A percentile compares a stretch with the other conserved stretches of the same genome.
Evolutionary conservation across 257 asterid species (phyloP).

Genomic region (Leonotis leonurus): DNA sequence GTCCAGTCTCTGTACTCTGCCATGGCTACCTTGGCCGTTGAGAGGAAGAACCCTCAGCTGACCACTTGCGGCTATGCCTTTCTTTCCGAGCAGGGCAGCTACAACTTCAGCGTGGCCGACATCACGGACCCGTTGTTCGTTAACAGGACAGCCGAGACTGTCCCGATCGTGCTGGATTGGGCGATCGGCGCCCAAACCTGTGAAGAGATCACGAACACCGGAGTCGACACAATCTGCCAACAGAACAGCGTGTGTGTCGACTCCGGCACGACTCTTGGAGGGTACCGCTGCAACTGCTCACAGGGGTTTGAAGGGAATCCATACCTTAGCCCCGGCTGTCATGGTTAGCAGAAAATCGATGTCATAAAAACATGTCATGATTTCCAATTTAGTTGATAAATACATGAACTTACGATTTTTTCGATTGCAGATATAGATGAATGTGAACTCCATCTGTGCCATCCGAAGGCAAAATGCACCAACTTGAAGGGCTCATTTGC

Average conservation of each 20-base stretch:
- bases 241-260: slow-evolving; percentile 25
- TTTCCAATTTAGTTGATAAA: too few species aligned
- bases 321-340: slow-evolving; percentile 35
- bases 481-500: slow-evolving; percentile 19
- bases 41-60: background rate
- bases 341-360: slow-evolving; percentile 23
- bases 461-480: slow-evolving; percentile 15
- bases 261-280: slow-evolving; percentile 23
- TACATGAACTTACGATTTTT: too few species aligned
- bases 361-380: too few species aligned
- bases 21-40: background rate
- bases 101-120: slow-evolving; percentile 13
- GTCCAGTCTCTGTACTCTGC: background rate
- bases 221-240: background rate
- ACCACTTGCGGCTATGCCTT: slow-evolving; percentile 27
- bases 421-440: slow-evolving; percentile 32
- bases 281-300: slow-evolving; percentile 31
- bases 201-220: background rate
- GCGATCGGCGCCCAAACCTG: slow-evolving; percentile 16
- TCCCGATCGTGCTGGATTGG: slow-evolving; percentile 30
- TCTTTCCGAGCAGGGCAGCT: slow-evolving; percentile 24
- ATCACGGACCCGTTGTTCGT: slow-evolving; percentile 1
- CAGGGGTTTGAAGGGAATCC: slow-evolving; percentile 30
- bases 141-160: background rate
- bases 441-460: slow-evolving; percentile 24